Conservation (phyloP, 176 grass and related monocot species). For the Typha latifolia region DNA sequence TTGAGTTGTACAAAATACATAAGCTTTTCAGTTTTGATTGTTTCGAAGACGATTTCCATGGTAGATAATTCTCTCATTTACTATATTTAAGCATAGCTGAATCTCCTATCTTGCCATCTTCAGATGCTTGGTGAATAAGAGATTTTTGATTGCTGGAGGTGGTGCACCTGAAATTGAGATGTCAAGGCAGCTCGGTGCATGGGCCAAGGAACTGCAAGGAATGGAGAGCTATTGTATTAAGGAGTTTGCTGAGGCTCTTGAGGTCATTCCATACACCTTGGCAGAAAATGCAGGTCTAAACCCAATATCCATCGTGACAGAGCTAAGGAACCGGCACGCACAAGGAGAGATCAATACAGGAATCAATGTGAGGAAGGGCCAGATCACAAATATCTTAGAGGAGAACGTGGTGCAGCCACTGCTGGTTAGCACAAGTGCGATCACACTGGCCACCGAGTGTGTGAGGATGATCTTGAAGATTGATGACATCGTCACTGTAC, state of each 20-base stretch:
- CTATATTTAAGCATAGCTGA: not conserved
- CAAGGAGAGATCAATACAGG: conserved; percentile 62
- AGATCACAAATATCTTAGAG: conserved; percentile 83
- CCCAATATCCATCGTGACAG: conserved; percentile 63
- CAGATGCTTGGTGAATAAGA: conserved; percentile 83
- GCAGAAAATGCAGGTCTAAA: conserved; percentile 86
- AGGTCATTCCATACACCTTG: conserved; percentile 83
- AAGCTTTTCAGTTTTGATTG: not conserved
- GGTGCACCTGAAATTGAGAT: conserved; percentile 91
- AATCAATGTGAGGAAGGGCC: conserved; percentile 80
- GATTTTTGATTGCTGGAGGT: conserved; percentile 77
- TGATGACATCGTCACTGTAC: conserved; percentile 63
- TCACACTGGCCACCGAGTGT: conserved; percentile 62
- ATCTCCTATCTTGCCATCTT: not conserved
- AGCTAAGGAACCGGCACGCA: conserved; percentile 70
- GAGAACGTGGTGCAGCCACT: conserved; percentile 81
- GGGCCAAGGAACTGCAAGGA: conserved; percentile 76
- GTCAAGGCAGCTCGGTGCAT: conserved; percentile 68
- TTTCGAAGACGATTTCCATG: not conserved
- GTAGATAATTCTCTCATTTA: not conserved
- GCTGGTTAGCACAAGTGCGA: conserved; percentile 70
- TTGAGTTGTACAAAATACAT: too few relatives aligned
- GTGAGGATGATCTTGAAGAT: conserved; percentile 96
- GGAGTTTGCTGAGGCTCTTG: conserved; percentile 70
- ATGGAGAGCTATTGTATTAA: conserved; percentile 96